Percentiles rank a stretch among this genome's conserved stretches.
Conservation (phyloP, 1,139 yeast species). For the Candida labiduridarum region DNA sequence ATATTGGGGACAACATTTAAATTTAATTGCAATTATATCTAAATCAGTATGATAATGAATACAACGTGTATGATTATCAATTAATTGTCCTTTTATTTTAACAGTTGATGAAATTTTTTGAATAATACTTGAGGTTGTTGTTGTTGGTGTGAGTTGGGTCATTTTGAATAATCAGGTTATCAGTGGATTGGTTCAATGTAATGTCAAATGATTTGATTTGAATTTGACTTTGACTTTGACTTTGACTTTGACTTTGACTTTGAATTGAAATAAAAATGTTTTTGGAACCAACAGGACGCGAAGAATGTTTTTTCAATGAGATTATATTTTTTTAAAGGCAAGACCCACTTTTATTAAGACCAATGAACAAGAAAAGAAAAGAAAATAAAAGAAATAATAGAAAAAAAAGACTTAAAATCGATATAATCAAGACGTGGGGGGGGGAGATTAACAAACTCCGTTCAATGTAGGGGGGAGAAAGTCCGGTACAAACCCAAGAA, state of each 20-base stretch:
- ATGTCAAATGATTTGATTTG: not conserved
- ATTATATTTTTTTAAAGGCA: too few relatives aligned
- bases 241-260: not conserved
- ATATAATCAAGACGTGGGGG: too few relatives aligned
- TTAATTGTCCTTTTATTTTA: conserved; percentile 20
- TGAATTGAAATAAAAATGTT: too few relatives aligned
- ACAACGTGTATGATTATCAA: conserved; percentile 42
- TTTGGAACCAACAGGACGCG: too few relatives aligned
- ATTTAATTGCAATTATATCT: conserved; percentile 47
- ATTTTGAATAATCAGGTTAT: not conserved
- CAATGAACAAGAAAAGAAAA: too few relatives aligned
- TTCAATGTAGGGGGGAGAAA: too few relatives aligned
- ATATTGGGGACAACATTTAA: conserved; percentile 35
- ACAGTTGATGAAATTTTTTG: not conserved
- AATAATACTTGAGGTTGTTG: not conserved
- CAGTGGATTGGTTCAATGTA: not conserved
- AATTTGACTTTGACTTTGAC: not conserved
- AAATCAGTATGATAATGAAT: conserved; percentile 35
- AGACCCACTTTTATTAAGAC: too few relatives aligned
- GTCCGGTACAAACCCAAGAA: too few relatives aligned
- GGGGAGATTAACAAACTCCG: too few relatives aligned
- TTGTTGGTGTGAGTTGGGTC: not conserved
- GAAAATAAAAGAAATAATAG: too few relatives aligned
- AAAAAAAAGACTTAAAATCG: too few relatives aligned
- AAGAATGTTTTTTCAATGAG: too few relatives aligned